phyloP scores from a whole-genome alignment of 2,329 filamentous ascomycete genomes.

The Hortaea werneckii region DNA sequence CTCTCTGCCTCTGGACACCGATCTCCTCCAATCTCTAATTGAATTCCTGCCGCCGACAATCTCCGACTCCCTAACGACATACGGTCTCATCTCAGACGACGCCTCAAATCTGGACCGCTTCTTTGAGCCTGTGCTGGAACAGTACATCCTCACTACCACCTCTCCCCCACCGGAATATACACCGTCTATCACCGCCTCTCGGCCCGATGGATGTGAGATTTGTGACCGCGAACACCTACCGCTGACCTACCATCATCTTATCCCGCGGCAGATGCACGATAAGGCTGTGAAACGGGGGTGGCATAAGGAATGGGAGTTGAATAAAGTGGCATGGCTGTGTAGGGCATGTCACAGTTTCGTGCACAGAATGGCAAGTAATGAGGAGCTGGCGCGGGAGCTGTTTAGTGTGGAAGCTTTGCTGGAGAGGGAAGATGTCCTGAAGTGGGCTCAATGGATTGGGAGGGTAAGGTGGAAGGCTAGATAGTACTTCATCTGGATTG shows the following conservation, averaged over 20 bases:
- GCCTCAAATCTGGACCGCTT: slow-evolving; percentile 42
- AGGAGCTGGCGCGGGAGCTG: slow-evolving; percentile 63
- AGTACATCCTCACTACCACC: slow-evolving; percentile 50
- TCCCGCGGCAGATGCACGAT: slow-evolving; percentile 66
- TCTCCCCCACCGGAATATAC: slow-evolving; percentile 55
- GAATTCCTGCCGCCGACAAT: slow-evolving; percentile 49
- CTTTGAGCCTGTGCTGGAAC: slow-evolving; percentile 51
- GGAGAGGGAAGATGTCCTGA: slow-evolving; percentile 59
- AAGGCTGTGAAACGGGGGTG: slow-evolving; percentile 69
- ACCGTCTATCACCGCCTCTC: slow-evolving; percentile 35
- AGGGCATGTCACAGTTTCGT: slow-evolving; percentile 76
- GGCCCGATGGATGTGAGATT: slow-evolving; percentile 57
- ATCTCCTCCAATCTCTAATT: slow-evolving; percentile 36
- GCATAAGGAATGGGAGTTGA: slow-evolving; percentile 64
- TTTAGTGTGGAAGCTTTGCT: slow-evolving; percentile 64
- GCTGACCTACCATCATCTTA: slow-evolving; percentile 75
- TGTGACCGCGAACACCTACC: slow-evolving; percentile 65
- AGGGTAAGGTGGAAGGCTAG: slow-evolving; percentile 62
- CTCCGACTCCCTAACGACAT: slow-evolving; percentile 57
- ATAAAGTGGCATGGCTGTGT: slow-evolving; percentile 79
- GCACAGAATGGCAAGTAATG: slow-evolving; percentile 63
- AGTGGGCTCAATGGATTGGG: slow-evolving; percentile 63
- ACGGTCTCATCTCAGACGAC: slow-evolving; percentile 47
- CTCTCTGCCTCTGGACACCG: slow-evolving; percentile 34
- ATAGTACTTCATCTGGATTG: slow-evolving; percentile 15